Conservation (phyloP, 176 grass and related monocot species). For the Oropetium thomaeum region DNA sequence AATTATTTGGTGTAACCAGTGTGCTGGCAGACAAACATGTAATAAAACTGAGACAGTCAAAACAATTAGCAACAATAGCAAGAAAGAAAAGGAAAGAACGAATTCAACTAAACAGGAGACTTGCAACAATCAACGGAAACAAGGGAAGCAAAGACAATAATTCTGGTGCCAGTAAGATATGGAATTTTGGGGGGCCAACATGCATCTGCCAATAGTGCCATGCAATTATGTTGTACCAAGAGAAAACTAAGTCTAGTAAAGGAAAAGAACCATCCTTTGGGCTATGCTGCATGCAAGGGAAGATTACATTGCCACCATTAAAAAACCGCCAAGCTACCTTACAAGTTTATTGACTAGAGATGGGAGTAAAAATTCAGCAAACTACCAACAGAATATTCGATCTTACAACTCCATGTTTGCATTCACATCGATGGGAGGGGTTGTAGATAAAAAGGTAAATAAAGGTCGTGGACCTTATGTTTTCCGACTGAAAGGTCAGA, state of each 20-base stretch:
- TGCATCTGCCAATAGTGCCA: not conserved
- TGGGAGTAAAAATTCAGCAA: not conserved
- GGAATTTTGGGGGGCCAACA: conserved; percentile 3
- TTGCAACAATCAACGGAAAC: not conserved
- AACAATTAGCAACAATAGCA: not conserved
- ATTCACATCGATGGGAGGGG: conserved; percentile 20
- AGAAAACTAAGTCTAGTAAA: not conserved
- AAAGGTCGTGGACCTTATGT: conserved; percentile 14
- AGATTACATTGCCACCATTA: not conserved
- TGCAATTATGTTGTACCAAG: not conserved
- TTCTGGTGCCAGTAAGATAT: not conserved
- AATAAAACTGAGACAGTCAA: not conserved
- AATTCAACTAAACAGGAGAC: conserved; percentile 5
- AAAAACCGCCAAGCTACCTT: not conserved
- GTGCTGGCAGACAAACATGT: not conserved
- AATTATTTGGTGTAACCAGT: not conserved
- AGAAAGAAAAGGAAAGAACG: conserved; percentile 20
- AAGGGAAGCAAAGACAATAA: not conserved
- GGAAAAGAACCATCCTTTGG: not conserved
- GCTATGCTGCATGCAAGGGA: not conserved
- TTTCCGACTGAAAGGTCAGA: conserved; percentile 22
- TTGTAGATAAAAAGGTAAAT: conserved; percentile 22
- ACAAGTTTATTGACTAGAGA: not conserved
- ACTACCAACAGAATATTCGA: not conserved
- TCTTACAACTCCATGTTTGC: conserved; percentile 24